Evolutionary conservation across 805 yeast species (phyloP).

Genomic region (Metschnikowia vanudenii): DNA sequence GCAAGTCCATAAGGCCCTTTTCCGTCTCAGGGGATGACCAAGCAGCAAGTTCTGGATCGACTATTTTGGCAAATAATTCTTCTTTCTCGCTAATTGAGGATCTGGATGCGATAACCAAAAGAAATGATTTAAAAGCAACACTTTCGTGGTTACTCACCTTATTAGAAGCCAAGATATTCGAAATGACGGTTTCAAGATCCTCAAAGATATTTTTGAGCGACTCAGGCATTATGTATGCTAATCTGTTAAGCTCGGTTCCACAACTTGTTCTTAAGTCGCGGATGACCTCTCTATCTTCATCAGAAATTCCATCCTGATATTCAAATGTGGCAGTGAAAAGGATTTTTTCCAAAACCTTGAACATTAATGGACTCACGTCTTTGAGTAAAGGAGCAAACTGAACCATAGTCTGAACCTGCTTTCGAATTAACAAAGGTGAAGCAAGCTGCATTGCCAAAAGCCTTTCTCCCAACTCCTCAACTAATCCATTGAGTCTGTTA

Average conservation of each 20-base stretch:
- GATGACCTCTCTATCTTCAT: conserved; percentile 74
- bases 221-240: conserved; percentile 94
- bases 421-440: conserved; percentile 79
- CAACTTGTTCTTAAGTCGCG: conserved; percentile 87
- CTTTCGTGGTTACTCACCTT: conserved; percentile 87
- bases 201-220: conserved; percentile 75
- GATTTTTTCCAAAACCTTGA: conserved; percentile 80
- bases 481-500: conserved; percentile 48
- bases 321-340: conserved; percentile 82
- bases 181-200: conserved; percentile 80
- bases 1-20: conserved; percentile 83
- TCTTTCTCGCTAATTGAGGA: conserved; percentile 70
- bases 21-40: conserved; percentile 94
- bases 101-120: conserved; percentile 88
- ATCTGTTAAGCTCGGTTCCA: conserved; percentile 90
- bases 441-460: conserved; percentile 71
- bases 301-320: conserved; percentile 63
- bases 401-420: conserved; percentile 87
- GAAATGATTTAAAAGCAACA: conserved; percentile 89
- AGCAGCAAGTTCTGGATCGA: conserved; percentile 87
- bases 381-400: conserved; percentile 90
- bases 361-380: conserved; percentile 71
- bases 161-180: conserved; percentile 61
- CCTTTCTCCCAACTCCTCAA: conserved; percentile 71
- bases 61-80: conserved; percentile 79